Conservation (phyloP, 208 protist genomes). For the Leishmania tropica region DNA sequence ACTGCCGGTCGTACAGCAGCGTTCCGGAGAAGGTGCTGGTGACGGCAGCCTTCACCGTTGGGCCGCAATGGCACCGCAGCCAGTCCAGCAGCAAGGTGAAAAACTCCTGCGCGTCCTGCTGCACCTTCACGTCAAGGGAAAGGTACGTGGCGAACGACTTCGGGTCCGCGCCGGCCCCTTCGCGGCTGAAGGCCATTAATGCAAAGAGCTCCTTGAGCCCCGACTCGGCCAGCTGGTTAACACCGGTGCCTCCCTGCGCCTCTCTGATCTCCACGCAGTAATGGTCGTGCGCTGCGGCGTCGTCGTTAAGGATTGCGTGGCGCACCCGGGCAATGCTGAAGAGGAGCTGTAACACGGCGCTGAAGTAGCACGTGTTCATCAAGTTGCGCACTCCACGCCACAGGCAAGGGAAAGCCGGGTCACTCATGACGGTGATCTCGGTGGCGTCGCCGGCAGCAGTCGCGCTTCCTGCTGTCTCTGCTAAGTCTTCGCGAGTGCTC, state of each 20-base stretch:
- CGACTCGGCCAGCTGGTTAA: constrained; percentile 32
- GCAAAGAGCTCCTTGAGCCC: constrained; percentile 74
- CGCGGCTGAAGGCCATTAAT: constrained; percentile 72
- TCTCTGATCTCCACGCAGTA: neutral
- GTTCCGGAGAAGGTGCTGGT: constrained; percentile 59
- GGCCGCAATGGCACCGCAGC: constrained; percentile 57
- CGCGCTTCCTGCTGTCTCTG: neutral
- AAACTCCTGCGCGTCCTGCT: constrained; percentile 89
- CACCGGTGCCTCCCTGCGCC: neutral
- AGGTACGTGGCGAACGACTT: constrained; percentile 65
- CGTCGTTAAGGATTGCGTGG: constrained; percentile 49
- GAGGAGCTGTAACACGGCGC: constrained; percentile 81
- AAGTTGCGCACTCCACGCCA: constrained; percentile 83
- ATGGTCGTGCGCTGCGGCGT: neutral
- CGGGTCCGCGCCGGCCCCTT: constrained; percentile 52
- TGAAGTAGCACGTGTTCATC: constrained; percentile 92
- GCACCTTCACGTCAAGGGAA: constrained; percentile 58
- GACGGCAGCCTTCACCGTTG: constrained; percentile 41
- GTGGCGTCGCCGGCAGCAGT: neutral
- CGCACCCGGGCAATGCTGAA: constrained; percentile 67
- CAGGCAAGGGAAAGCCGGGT: constrained; percentile 36
- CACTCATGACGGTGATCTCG: constrained; percentile 14
- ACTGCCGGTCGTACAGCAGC: constrained; percentile 76
- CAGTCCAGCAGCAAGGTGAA: constrained; percentile 77
- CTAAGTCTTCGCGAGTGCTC: neutral